Conservation (phyloP, 768 basidiomycete species). For the Macrocybe gigantea region DNA sequence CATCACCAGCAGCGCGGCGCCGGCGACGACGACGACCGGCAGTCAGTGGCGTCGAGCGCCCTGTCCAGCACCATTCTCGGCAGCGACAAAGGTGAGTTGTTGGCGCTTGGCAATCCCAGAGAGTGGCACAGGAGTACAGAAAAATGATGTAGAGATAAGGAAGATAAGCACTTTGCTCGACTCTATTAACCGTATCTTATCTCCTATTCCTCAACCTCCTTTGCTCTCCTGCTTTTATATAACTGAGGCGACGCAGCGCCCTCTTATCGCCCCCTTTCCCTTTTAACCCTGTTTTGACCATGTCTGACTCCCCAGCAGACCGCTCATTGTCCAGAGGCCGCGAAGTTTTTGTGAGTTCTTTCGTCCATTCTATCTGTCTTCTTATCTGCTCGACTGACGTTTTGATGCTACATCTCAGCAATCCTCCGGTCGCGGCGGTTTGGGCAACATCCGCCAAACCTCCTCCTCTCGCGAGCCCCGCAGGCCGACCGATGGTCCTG, state of each 20-base stretch:
- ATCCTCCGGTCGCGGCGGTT: constrained; percentile 64
- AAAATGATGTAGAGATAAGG: not conserved
- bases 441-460: constrained; percentile 57
- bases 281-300: constrained; percentile 1
- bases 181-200: not conserved
- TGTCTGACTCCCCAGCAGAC: constrained; percentile 22
- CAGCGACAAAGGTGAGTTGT: not conserved
- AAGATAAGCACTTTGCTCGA: not conserved
- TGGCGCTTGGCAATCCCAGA: not conserved
- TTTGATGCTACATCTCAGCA: constrained; percentile 20
- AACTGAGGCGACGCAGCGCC: not conserved
- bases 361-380: not conserved
- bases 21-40: not conserved
- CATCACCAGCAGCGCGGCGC: not conserved
- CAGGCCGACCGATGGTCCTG: constrained; percentile 37
- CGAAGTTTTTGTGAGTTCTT: constrained; percentile 45
- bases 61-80: not conserved
- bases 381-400: constrained; percentile 1
- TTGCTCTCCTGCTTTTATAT: not conserved
- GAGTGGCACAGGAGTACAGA: too few relatives aligned
- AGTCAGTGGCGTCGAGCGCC: not conserved
- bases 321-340: constrained; percentile 57
- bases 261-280: not conserved
- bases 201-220: not conserved
- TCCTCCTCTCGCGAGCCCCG: constrained; percentile 37